Evolutionary conservation across 164 flowering plant species (phyloP).

Genomic region (Litsea cubeba): DNA sequence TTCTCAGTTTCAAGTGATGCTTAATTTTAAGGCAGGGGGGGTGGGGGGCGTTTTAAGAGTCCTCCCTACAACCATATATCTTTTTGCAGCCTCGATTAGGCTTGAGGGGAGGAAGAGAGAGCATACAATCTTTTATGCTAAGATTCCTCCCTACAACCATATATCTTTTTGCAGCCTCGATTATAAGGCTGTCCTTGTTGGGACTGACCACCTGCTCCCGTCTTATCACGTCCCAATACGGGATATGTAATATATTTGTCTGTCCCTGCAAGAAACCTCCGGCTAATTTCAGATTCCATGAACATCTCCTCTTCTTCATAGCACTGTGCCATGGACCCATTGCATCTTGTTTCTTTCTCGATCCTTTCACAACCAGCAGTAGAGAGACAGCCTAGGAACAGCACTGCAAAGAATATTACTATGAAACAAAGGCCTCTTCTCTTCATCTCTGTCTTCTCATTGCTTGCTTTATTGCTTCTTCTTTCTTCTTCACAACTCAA

Average conservation of each 20-base stretch:
- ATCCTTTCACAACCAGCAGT: not conserved
- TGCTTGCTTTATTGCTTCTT: not conserved
- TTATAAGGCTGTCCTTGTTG: not conserved
- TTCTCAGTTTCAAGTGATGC: too few species aligned
- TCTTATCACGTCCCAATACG: not conserved
- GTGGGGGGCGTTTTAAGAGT: too few species aligned
- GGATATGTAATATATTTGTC: not conserved
- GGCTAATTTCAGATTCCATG: slow-evolving; percentile 7
- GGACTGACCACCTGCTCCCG: not conserved
- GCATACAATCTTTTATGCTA: too few species aligned
- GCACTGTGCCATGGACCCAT: slow-evolving; percentile 4
- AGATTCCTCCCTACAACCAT: not conserved
- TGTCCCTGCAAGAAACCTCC: not conserved
- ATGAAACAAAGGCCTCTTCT: not conserved
- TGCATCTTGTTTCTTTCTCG: not conserved
- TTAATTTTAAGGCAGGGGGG: too few species aligned
- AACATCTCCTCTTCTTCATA: not conserved
- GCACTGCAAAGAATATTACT: not conserved
- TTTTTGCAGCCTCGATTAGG: not conserved
- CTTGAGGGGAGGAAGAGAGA: too few species aligned
- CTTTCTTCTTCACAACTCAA: not conserved
- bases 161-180: not conserved
- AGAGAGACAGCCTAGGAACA: not conserved
- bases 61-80: not conserved
- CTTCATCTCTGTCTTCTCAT: not conserved